Conservation (phyloP, 2,329 filamentous ascomycete species). For the Lomentospora prolificans region DNA sequence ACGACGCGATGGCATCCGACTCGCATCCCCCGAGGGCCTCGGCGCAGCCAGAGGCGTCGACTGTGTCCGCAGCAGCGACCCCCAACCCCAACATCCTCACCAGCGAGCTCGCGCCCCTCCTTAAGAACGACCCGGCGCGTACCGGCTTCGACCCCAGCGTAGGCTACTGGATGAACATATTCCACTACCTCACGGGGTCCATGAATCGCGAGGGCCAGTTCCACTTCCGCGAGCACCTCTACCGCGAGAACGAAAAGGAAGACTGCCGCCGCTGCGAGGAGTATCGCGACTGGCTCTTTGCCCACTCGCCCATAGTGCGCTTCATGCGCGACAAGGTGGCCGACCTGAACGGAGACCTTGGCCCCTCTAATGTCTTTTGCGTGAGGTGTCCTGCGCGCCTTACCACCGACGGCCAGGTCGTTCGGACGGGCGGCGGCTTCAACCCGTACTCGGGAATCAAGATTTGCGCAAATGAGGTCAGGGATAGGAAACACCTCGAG, state of each 20-base stretch:
- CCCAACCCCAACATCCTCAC: slow-evolving; percentile 3
- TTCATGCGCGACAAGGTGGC: slow-evolving; percentile 78
- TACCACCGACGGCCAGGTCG: slow-evolving; percentile 48
- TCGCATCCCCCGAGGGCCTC: not conserved
- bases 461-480: slow-evolving; percentile 85
- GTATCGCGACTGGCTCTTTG: slow-evolving; percentile 73
- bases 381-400: slow-evolving; percentile 59
- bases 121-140: slow-evolving; percentile 44
- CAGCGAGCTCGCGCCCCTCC: slow-evolving; percentile 1
- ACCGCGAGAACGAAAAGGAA: slow-evolving; percentile 61
- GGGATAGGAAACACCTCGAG: slow-evolving; percentile 71
- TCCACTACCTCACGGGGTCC: slow-evolving; percentile 66
- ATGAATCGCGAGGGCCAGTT: slow-evolving; percentile 60
- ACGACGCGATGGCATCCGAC: not conserved
- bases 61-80: not conserved
- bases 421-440: slow-evolving; percentile 69
- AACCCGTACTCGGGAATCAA: slow-evolving; percentile 78
- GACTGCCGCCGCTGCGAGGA: slow-evolving; percentile 78
- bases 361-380: slow-evolving; percentile 69
- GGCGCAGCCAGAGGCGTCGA: slow-evolving; percentile 3
- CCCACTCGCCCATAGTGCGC: slow-evolving; percentile 74
- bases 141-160: slow-evolving; percentile 54
- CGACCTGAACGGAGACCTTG: slow-evolving; percentile 68
- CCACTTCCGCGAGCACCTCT: slow-evolving; percentile 69
- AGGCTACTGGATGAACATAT: slow-evolving; percentile 72